Evolutionary conservation across 257 asterid genomes (phyloP).

Genomic region (Anisodus tanguticus): DNA sequence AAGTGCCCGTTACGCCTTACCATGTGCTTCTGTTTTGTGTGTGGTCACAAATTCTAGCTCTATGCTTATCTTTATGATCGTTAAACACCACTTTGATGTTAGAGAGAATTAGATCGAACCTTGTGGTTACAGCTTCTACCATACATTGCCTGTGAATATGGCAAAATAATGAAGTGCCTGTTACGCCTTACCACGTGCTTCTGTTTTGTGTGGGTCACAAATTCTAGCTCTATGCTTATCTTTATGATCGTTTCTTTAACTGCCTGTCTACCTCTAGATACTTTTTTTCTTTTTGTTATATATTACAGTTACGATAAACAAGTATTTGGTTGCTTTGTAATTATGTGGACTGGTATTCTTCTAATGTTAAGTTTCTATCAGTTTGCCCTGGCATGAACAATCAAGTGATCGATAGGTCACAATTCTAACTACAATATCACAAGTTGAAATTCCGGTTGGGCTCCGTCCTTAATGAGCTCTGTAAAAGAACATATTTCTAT

Average conservation of each 20-base stretch:
- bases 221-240: background rate
- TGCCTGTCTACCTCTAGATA: background rate
- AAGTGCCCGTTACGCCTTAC: background rate
- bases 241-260: background rate
- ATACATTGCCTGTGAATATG: background rate
- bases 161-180: background rate
- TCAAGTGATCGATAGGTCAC: background rate
- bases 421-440: background rate
- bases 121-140: conserved; percentile 17
- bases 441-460: background rate
- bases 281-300: background rate
- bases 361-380: background rate
- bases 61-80: background rate
- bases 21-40: background rate
- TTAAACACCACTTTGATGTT: conserved; percentile 10
- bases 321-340: background rate
- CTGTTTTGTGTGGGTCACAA: background rate
- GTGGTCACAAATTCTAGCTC: background rate
- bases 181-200: background rate
- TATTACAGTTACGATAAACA: conserved; percentile 1
- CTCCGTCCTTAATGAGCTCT: background rate
- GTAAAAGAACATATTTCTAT: background rate
- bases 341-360: conserved; percentile 1
- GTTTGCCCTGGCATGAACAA: background rate
- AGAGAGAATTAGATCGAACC: background rate